A percentile compares a stretch with the other conserved stretches of the same genome.
These are phyloP conservation scores for Barbatosphaeria neglecta DNA, from an alignment of 495 filamentous ascomycete species.

Conservation along the genomic window DNA sequence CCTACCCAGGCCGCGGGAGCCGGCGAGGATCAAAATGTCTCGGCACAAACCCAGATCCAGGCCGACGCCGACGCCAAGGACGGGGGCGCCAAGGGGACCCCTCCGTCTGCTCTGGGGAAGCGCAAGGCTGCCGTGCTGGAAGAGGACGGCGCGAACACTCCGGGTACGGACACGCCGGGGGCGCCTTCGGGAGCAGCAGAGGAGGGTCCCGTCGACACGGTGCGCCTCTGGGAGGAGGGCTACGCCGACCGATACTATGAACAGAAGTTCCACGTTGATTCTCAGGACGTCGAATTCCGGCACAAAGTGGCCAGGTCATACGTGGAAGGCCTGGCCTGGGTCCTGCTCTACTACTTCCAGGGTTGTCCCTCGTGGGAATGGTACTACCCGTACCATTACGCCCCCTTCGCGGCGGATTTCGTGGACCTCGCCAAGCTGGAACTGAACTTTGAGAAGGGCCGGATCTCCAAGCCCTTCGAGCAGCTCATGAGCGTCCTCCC, in stretches of 20 bases:
- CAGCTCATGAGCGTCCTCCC: constrained; percentile 98
- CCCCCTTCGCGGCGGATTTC: constrained; percentile 94
- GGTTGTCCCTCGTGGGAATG: constrained; percentile 97
- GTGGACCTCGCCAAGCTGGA: constrained; percentile 68
- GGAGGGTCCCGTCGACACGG: constrained; percentile 61
- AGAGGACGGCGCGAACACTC: constrained; percentile 41
- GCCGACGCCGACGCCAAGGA: no score
- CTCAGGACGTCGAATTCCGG: constrained; percentile 73
- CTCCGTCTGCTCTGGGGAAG: constrained; percentile 37
- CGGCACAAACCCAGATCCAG: not conserved
- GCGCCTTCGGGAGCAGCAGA: constrained; percentile 36
- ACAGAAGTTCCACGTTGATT: constrained; percentile 86
- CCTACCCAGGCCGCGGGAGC: constrained; percentile 4
- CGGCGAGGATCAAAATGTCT: not conserved
- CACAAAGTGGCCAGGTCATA: constrained; percentile 87
- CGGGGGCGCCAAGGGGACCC: constrained; percentile 9
- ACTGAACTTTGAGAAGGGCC: constrained; percentile 75
- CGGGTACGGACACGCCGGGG: constrained; percentile 33
- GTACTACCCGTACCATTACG: constrained; percentile 98
- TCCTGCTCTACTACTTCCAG: constrained; percentile 95
- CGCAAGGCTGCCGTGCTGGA: constrained; percentile 50
- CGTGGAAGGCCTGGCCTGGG: constrained; percentile 96
- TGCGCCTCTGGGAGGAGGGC: constrained; percentile 88
- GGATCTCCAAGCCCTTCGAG: constrained; percentile 83
- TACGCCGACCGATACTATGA: constrained; percentile 95